Evolutionary conservation across 2,329 filamentous ascomycete genomes (phyloP).

Genomic region (Fusarium sulawesiense): DNA sequence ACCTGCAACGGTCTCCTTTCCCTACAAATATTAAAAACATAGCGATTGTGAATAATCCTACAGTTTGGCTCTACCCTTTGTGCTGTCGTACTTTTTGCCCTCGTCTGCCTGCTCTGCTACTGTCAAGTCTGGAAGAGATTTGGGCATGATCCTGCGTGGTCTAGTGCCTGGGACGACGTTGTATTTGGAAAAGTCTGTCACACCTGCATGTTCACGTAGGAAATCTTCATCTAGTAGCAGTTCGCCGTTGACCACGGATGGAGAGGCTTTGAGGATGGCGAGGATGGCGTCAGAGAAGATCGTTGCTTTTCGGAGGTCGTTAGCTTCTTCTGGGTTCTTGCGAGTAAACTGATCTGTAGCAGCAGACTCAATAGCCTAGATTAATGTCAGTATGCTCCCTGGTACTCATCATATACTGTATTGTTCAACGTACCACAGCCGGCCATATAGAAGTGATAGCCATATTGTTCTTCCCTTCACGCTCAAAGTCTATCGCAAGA

Average conservation of each 20-base stretch:
- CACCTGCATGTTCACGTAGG: slow-evolving; percentile 69
- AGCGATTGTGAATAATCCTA: slow-evolving; percentile 38
- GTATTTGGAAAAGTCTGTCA: slow-evolving; percentile 80
- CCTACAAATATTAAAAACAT: slow-evolving; percentile 27
- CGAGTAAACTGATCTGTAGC: slow-evolving; percentile 70
- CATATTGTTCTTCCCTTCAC: slow-evolving; percentile 74
- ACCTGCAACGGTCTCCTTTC: slow-evolving; percentile 28
- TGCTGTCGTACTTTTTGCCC: slow-evolving; percentile 77
- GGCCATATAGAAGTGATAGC: slow-evolving; percentile 87
- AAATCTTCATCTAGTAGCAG: slow-evolving; percentile 86
- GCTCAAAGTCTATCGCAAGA: slow-evolving; percentile 81
- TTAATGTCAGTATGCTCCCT: slow-evolving; percentile 2
- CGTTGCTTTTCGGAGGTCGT: slow-evolving; percentile 73
- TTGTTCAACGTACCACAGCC: slow-evolving; percentile 66
- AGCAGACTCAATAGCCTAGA: slow-evolving; percentile 76
- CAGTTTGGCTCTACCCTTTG: slow-evolving; percentile 54
- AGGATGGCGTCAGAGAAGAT: slow-evolving; percentile 86
- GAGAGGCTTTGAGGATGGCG: slow-evolving; percentile 72
- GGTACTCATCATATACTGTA: background rate
- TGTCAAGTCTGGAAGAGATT: slow-evolving; percentile 72
- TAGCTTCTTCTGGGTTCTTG: slow-evolving; percentile 58
- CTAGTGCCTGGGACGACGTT: slow-evolving; percentile 70
- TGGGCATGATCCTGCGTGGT: slow-evolving; percentile 84
- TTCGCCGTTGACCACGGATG: slow-evolving; percentile 73
- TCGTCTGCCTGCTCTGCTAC: slow-evolving; percentile 86